A percentile compares a stretch with the other conserved stretches of the same genome.
phyloP scores from a whole-genome alignment of 2,329 filamentous ascomycete species.

The Cercospora zeina region DNA sequence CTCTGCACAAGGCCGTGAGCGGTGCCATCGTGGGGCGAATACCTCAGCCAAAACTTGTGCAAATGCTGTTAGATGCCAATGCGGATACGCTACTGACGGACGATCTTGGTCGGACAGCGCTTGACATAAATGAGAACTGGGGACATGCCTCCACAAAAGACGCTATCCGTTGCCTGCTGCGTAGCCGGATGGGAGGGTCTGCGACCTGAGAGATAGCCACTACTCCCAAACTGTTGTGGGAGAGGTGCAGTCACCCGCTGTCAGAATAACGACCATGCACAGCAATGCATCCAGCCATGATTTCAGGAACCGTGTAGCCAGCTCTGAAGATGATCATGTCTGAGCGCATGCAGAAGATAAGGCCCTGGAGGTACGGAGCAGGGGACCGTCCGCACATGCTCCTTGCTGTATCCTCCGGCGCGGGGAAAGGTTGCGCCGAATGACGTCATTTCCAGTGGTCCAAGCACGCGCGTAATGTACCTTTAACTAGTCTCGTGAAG shows the following conservation, averaged over 20 bases:
- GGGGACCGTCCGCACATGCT: too few relatives aligned
- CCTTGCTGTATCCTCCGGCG: too few relatives aligned
- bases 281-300: not conserved
- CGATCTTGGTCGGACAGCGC: slow-evolving; percentile 20
- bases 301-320: not conserved
- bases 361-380: too few relatives aligned
- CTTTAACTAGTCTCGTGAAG: not conserved
- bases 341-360: not conserved
- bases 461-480: too few relatives aligned
- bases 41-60: slow-evolving; percentile 15
- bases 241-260: not conserved
- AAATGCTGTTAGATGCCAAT: slow-evolving; percentile 18
- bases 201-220: not conserved
- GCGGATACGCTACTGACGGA: slow-evolving; percentile 19
- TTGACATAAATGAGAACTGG: slow-evolving; percentile 21
- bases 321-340: not conserved
- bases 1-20: slow-evolving; percentile 22
- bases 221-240: not conserved
- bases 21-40: slow-evolving; percentile 13
- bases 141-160: slow-evolving; percentile 14
- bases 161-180: slow-evolving; percentile 14
- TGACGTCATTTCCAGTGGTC: not conserved
- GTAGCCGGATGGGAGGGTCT: not conserved
- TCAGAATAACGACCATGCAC: not conserved
- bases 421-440: not conserved